Conservation (phyloP, 1,284 basidiomycete genomes). For the Ustilago trichophora region DNA sequence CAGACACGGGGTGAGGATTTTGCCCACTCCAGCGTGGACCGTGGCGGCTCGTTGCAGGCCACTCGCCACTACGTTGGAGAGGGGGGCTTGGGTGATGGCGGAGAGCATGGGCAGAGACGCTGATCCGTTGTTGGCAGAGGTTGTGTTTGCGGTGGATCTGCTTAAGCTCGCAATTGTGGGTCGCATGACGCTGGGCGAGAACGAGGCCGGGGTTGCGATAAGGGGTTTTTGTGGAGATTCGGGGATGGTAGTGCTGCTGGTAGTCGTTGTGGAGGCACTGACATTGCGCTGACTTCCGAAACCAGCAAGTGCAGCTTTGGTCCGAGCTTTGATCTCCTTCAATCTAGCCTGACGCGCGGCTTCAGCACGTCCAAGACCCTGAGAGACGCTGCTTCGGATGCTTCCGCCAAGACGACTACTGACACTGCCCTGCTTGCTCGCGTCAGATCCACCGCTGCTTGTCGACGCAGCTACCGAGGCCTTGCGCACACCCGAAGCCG, state of each 20-base stretch:
- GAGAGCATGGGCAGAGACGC: constrained; percentile 26
- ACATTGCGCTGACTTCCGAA: constrained; percentile 30
- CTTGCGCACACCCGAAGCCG: constrained; percentile 3
- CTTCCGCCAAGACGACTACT: constrained; percentile 25
- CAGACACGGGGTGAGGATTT: constrained; percentile 14
- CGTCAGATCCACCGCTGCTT: not conserved
- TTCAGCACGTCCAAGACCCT: constrained; percentile 30
- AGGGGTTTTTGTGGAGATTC: constrained; percentile 1
- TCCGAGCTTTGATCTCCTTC: constrained; percentile 38
- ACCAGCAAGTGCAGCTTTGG: constrained; percentile 27
- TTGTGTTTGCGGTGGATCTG: constrained; percentile 1
- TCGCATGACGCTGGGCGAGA: constrained; percentile 37
- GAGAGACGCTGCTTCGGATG: constrained; percentile 33
- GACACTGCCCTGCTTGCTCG: constrained; percentile 8
- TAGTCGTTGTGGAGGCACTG: constrained; percentile 3
- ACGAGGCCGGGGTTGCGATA: constrained; percentile 6
- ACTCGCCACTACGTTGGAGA: not conserved
- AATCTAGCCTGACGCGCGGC: constrained; percentile 34
- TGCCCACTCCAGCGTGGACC: constrained; percentile 17
- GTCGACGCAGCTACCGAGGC: constrained; percentile 12
- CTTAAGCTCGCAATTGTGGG: constrained; percentile 31
- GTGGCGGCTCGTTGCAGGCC: constrained; percentile 32
- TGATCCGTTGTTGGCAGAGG: not conserved
- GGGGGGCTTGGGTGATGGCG: not conserved
- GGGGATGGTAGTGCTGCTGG: not conserved